Percentiles rank a stretch among this genome's conserved stretches.
Evolutionary conservation across 108 stramenopile genomes (phyloP).

Genomic region (Skeletonema menzelii): DNA sequence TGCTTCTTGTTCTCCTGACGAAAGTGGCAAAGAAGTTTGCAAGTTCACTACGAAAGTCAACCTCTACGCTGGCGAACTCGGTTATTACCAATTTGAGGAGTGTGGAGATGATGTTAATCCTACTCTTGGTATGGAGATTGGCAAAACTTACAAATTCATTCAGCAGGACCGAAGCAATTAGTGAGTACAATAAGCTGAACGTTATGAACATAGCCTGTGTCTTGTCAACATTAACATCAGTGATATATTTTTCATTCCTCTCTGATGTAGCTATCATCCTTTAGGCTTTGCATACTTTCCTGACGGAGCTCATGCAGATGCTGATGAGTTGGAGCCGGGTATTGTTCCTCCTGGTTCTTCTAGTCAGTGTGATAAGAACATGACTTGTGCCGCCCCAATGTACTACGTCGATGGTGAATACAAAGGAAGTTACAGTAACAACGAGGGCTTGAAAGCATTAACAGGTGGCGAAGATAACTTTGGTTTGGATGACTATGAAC

Average conservation of each 20-base stretch:
- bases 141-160: constrained; percentile 74
- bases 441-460: constrained; percentile 7
- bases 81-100: constrained; percentile 82
- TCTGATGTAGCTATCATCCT: constrained; percentile 73
- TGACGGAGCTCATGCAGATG: constrained; percentile 85
- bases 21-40: constrained; percentile 33
- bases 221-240: neutral
- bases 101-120: constrained; percentile 77
- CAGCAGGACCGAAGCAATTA: constrained; percentile 49
- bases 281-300: constrained; percentile 89
- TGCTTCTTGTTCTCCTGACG: constrained; percentile 17
- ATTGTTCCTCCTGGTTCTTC: constrained; percentile 43
- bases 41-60: constrained; percentile 47
- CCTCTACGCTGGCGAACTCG: constrained; percentile 49
- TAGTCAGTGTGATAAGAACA: constrained; percentile 26
- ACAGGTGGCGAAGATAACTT: constrained; percentile 52
- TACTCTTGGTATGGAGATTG: constrained; percentile 71
- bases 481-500: constrained; percentile 86
- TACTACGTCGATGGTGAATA: constrained; percentile 72
- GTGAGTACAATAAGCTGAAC: constrained; percentile 2
- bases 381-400: constrained; percentile 79
- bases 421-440: constrained; percentile 59
- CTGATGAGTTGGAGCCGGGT: constrained; percentile 83
- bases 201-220: neutral
- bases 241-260: neutral